These are phyloP conservation scores for Tylopilus vinaceipallidus DNA, from an alignment of 768 basidiomycete genomes.

Conservation along the genomic window DNA sequence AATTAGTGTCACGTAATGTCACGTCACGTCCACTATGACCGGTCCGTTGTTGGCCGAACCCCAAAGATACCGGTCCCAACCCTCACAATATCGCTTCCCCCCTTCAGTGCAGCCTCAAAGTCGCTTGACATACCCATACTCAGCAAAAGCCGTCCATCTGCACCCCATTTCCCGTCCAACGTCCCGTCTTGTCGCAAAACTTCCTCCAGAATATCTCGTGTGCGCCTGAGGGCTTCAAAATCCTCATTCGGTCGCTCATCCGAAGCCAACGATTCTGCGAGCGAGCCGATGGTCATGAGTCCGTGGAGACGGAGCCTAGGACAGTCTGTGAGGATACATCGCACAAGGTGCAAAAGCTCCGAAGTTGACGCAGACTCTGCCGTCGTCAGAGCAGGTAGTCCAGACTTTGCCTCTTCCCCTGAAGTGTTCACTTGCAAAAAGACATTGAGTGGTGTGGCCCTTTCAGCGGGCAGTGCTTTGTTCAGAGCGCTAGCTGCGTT, in stretches of 20 bases:
- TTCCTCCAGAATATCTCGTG: constrained; percentile 55
- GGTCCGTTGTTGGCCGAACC: constrained; percentile 54
- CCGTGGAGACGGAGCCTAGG: constrained; percentile 76
- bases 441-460: constrained; percentile 65
- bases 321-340: constrained; percentile 68
- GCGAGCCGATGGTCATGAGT: constrained; percentile 95
- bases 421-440: constrained; percentile 96
- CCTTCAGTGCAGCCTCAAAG: constrained; percentile 80
- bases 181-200: constrained; percentile 37
- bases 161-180: constrained; percentile 42
- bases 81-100: constrained; percentile 84
- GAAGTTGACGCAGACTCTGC: constrained; percentile 32
- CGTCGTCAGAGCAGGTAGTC: constrained; percentile 59
- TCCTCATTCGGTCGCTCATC: constrained; percentile 57
- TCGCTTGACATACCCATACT: constrained; percentile 99
- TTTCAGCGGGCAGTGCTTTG: constrained; percentile 60
- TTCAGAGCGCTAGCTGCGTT: constrained; percentile 82
- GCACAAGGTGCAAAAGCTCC: constrained; percentile 66
- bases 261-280: constrained; percentile 59
- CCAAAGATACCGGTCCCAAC: constrained; percentile 94
- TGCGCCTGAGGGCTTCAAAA: constrained; percentile 67
- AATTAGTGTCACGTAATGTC: constrained; percentile 31
- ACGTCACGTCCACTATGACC: constrained; percentile 15
- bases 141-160: constrained; percentile 52
- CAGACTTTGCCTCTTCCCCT: constrained; percentile 88